Base-by-base conservation (phyloP, 2,329 filamentous ascomycete genomes). In the Calonectria pseudoreteaudii region DNA sequence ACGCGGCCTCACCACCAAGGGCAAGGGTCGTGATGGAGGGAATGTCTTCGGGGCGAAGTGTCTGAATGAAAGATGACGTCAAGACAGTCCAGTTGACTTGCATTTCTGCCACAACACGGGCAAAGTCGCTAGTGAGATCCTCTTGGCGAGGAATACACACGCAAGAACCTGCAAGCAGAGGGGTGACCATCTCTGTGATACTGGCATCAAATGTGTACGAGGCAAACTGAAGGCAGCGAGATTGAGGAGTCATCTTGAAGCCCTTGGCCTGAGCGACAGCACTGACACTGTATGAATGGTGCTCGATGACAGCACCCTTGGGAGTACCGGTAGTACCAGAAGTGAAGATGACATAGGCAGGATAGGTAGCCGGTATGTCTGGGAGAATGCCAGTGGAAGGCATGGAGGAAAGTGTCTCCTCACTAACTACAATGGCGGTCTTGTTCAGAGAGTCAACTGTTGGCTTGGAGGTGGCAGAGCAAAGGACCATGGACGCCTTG, bases 91-190 rank as follows among this genome's bases (percentile, higher is more conserved):
- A 62, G 31, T 41, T 62, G 9, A 62, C 23, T 0, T 41, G 16
- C 56, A 62, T 62, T 16, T 62, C 34, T 7, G 56, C 56, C 41
- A 62, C 36, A 41, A 38, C 56, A 38, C 56, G 31, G 8, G 34
- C 14, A 41, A 62, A 62, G 16, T 62, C 31, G 8, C 56, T 62
- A 13, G 56, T 62, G 7, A 62, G 56, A 41, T 62, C 56, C 18
- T 62, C 36, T 20, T 62, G 56, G 9, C 56, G 56, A 28, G 56
- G 56, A 62, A 62, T 62, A n/a, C 56, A 62, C n/a, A 62, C 56
- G 18, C 56, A 62, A 28, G 56, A 16, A 9, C 56, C 56, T 41
- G 56, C 56, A 13, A 62, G 56, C 4, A 62, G 56, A 62, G 56
- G 56, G 3, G 56, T 62, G 3, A 62, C 38, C 56, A 62, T 62